A percentile compares a stretch with the other conserved stretches of the same genome.
Evolutionary conservation across 495 filamentous ascomycete species (phyloP).

Genomic region (Podospora pseudoanserina): DNA sequence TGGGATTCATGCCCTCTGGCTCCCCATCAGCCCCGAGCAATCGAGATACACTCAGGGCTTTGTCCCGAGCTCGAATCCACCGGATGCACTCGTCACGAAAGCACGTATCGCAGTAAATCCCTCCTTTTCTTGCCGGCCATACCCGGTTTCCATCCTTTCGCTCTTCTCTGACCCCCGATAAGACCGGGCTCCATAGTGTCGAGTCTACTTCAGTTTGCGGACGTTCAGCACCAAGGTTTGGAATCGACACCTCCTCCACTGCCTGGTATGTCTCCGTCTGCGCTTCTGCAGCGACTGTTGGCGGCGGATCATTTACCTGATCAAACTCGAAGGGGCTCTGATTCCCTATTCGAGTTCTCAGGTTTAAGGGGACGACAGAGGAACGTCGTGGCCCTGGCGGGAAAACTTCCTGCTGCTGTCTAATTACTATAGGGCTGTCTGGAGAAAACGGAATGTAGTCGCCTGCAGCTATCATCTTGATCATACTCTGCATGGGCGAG

Average conservation of each 20-base stretch:
- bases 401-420: background rate
- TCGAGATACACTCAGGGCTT: background rate
- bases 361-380: background rate
- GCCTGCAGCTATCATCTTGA: background rate
- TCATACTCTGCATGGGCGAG: background rate
- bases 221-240: background rate
- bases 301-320: background rate
- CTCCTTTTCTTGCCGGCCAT: conserved; percentile 6
- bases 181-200: background rate
- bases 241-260: too few species aligned
- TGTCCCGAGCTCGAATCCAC: background rate
- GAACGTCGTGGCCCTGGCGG: background rate
- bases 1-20: background rate
- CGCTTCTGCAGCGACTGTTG: too few species aligned
- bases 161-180: background rate
- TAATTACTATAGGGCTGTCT: background rate
- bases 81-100: conserved; percentile 8
- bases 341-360: background rate
- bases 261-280: too few species aligned
- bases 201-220: background rate
- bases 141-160: background rate
- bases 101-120: conserved; percentile 11
- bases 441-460: background rate
- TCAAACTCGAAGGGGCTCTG: background rate
- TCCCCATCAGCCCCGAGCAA: background rate